These are phyloP conservation scores for Cryptosporidium xiaoi DNA, from an alignment of 169 alveolate genomes.

Conservation along the genomic window DNA sequence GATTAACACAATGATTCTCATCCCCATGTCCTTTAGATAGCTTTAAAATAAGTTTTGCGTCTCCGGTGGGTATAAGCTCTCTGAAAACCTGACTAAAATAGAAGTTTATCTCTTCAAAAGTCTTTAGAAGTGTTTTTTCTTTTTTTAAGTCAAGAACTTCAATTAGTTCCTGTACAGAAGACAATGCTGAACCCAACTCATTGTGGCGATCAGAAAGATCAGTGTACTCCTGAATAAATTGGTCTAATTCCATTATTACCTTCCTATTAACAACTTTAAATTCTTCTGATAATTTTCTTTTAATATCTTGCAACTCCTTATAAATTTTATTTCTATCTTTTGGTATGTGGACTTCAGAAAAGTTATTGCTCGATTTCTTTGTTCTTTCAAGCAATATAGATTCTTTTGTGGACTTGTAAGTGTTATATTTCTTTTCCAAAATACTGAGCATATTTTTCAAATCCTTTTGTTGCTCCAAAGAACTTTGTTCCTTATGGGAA, in stretches of 20 bases:
- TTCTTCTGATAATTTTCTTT: slow-evolving; percentile 18
- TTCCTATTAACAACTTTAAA: slow-evolving; percentile 37
- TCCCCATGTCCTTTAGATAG: slow-evolving; percentile 10
- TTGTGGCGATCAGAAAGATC: slow-evolving; percentile 65
- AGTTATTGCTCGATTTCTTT: neutral
- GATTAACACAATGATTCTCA: neutral
- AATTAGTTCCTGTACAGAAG: slow-evolving; percentile 37
- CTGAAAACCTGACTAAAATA: slow-evolving; percentile 76
- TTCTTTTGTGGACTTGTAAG: slow-evolving; percentile 21
- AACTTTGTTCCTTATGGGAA: neutral
- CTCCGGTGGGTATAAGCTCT: slow-evolving; percentile 81
- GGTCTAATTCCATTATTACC: slow-evolving; percentile 56
- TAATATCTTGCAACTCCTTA: slow-evolving; percentile 30
- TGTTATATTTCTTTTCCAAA: slow-evolving; percentile 33
- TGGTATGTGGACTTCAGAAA: slow-evolving; percentile 25
- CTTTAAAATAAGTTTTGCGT: slow-evolving; percentile 75
- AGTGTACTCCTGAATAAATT: slow-evolving; percentile 61
- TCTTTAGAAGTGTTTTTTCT: slow-evolving; percentile 76
- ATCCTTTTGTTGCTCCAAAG: slow-evolving; percentile 10
- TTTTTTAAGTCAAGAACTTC: slow-evolving; percentile 69
- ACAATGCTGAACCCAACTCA: slow-evolving; percentile 56
- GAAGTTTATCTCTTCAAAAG: slow-evolving; percentile 76
- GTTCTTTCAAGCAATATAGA: slow-evolving; percentile 30
- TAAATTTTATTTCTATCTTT: slow-evolving; percentile 15
- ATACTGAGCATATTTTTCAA: neutral